Evolutionary conservation across 2,329 filamentous ascomycete species (phyloP).

Genomic region (Mycosphaerella sp.): DNA sequence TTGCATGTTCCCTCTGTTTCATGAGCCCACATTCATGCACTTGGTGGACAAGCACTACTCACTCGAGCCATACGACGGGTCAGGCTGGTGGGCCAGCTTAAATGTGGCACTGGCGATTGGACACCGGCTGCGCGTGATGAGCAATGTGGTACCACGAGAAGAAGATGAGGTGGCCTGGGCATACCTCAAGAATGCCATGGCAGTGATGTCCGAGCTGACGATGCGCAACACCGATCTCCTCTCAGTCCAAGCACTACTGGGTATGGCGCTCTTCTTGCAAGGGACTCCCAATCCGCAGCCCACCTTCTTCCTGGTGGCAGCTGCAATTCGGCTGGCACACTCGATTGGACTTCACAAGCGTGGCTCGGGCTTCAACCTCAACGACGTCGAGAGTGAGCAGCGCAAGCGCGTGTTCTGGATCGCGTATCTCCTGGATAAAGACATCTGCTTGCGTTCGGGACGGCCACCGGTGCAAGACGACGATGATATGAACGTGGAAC

Average conservation of each 20-base stretch:
- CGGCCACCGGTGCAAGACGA: slow-evolving; percentile 67
- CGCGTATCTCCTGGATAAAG: slow-evolving; percentile 66
- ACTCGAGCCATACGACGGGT: slow-evolving; percentile 83
- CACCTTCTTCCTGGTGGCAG: slow-evolving; percentile 81
- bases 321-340: slow-evolving; percentile 83
- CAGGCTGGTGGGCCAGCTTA: slow-evolving; percentile 96
- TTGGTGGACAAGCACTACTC: slow-evolving; percentile 92
- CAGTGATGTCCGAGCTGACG: slow-evolving; percentile 82
- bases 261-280: slow-evolving; percentile 90
- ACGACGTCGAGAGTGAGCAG: slow-evolving; percentile 90
- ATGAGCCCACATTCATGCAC: slow-evolving; percentile 98
- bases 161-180: slow-evolving; percentile 94
- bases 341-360: slow-evolving; percentile 94
- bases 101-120: slow-evolving; percentile 93
- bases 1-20: slow-evolving; percentile 95
- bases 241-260: slow-evolving; percentile 87
- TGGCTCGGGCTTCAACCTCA: slow-evolving; percentile 86
- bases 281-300: slow-evolving; percentile 96
- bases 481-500: slow-evolving; percentile 89
- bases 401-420: slow-evolving; percentile 74
- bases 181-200: slow-evolving; percentile 94
- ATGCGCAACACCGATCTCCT: slow-evolving; percentile 95
- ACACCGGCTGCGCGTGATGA: slow-evolving; percentile 89
- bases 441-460: slow-evolving; percentile 66
- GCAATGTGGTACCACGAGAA: slow-evolving; percentile 79